Percentiles rank a stretch among this genome's conserved stretches.
Conservation (phyloP, 2,329 filamentous ascomycete genomes). For the Thielaviopsis cerberus region DNA sequence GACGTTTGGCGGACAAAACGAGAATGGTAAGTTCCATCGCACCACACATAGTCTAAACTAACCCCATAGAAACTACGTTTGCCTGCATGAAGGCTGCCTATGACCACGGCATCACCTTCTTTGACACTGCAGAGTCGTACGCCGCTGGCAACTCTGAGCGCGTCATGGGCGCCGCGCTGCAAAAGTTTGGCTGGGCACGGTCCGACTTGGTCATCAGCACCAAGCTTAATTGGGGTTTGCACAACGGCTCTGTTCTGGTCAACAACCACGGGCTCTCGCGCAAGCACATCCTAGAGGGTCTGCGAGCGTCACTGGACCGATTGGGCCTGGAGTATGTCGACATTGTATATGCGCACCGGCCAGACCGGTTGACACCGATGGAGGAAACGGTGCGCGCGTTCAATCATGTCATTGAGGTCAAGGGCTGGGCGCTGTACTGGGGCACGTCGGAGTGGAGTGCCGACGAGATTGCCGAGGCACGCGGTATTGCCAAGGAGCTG, state of each 20-base stretch:
- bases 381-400: slow-evolving; percentile 53
- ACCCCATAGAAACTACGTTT: slow-evolving; percentile 25
- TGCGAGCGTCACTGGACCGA: slow-evolving; percentile 38
- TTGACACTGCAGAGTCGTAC: slow-evolving; percentile 41
- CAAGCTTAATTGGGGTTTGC: slow-evolving; percentile 48
- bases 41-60: neutral
- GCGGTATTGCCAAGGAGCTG: slow-evolving; percentile 38
- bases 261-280: slow-evolving; percentile 50
- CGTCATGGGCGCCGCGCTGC: slow-evolving; percentile 42
- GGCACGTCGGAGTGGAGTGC: slow-evolving; percentile 53
- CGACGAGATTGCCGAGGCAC: slow-evolving; percentile 39
- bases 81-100: slow-evolving; percentile 44
- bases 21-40: slow-evolving; percentile 1
- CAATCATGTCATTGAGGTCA: slow-evolving; percentile 29
- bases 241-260: slow-evolving; percentile 40
- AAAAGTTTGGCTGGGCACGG: slow-evolving; percentile 40
- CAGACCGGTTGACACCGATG: slow-evolving; percentile 49
- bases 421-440: slow-evolving; percentile 54
- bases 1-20: slow-evolving; percentile 42
- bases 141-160: slow-evolving; percentile 42
- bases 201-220: slow-evolving; percentile 43
- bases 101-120: slow-evolving; percentile 43
- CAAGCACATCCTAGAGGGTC: slow-evolving; percentile 52
- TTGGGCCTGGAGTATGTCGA: slow-evolving; percentile 44
- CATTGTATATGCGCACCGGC: slow-evolving; percentile 49